Percentiles rank a stretch among this genome's conserved stretches.
These are phyloP conservation scores for Kuraishia cidri DNA, from an alignment of 805 yeast genomes.

Conservation along the genomic window DNA sequence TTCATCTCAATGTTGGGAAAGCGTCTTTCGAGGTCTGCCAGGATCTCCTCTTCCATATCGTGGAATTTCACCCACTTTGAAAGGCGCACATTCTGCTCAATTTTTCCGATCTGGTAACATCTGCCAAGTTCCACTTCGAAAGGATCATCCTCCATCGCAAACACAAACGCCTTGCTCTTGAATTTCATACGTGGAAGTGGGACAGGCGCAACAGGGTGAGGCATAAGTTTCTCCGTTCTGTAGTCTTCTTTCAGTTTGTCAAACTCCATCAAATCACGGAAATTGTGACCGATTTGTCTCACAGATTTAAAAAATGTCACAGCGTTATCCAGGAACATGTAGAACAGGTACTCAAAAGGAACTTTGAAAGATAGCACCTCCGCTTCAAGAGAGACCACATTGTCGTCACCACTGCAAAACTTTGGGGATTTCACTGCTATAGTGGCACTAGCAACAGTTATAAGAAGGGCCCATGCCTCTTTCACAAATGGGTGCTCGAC, in stretches of 20 bases:
- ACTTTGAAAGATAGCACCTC: conserved; percentile 18
- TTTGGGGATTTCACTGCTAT: conserved; percentile 5
- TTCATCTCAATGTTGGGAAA: neutral
- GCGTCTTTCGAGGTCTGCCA: neutral
- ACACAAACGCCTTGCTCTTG: conserved; percentile 28
- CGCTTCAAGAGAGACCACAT: conserved; percentile 2
- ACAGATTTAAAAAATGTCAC: conserved; percentile 60
- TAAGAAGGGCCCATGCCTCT: conserved; percentile 16
- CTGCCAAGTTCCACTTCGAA: conserved; percentile 51
- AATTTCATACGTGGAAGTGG: conserved; percentile 32
- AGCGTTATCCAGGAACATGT: conserved; percentile 72
- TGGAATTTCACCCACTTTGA: conserved; percentile 21
- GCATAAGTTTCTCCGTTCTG: conserved; percentile 26
- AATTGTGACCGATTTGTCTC: conserved; percentile 46
- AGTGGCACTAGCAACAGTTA: conserved; percentile 11
- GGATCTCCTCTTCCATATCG: neutral
- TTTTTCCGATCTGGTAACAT: conserved; percentile 45
- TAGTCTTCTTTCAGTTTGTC: conserved; percentile 17
- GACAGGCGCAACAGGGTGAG: conserved; percentile 24
- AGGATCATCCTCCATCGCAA: conserved; percentile 54
- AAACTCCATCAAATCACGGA: conserved; percentile 11
- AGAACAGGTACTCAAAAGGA: conserved; percentile 70
- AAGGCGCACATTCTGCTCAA: conserved; percentile 46
- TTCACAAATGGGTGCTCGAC: conserved; percentile 16
- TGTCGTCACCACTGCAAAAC: conserved; percentile 3